Percentiles rank a stretch among this genome's conserved stretches.
These are phyloP conservation scores for Pulveroboletus sp. DNA, from an alignment of 768 basidiomycete genomes.

Conservation along the genomic window DNA sequence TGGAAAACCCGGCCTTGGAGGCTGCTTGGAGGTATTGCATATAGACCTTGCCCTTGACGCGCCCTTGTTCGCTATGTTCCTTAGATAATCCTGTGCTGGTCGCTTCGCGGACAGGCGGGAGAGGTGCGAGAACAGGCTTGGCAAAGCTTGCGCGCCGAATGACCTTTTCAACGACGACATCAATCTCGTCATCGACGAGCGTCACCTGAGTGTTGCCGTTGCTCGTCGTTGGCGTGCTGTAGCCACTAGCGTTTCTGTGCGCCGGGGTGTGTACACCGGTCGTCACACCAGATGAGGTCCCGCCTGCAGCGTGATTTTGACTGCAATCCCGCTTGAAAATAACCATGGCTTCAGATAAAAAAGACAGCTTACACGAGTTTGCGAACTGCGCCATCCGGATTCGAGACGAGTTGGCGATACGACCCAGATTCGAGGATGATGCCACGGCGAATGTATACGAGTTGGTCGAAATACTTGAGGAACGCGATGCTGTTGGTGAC, in stretches of 20 bases:
- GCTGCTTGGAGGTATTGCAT: conserved; percentile 75
- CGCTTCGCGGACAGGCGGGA: conserved; percentile 37
- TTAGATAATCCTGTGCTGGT: conserved; percentile 50
- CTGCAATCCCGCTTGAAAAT: conserved; percentile 21
- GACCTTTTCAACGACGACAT: conserved; percentile 53
- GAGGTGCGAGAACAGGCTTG: conserved; percentile 49
- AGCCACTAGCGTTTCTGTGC: conserved; percentile 25
- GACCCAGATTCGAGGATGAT: conserved; percentile 77
- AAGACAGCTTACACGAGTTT: conserved; percentile 71
- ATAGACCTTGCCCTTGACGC: conserved; percentile 78
- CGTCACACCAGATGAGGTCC: conserved; percentile 37
- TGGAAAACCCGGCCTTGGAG: conserved; percentile 66
- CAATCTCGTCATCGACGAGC: conserved; percentile 27
- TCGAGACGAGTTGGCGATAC: conserved; percentile 56
- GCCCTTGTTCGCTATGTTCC: conserved; percentile 78
- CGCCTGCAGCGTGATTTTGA: conserved; percentile 44
- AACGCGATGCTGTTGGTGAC: conserved; percentile 91
- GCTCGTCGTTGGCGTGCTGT: conserved; percentile 17
- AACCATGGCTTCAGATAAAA: neutral
- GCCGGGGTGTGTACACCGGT: conserved; percentile 52
- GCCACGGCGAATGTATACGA: conserved; percentile 75
- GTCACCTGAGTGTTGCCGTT: conserved; percentile 22
- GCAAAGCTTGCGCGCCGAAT: conserved; percentile 55
- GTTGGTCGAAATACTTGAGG: conserved; percentile 70
- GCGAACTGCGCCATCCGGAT: conserved; percentile 62